Conservation (phyloP, 345 rosid species). For the Citrus sp. region DNA sequence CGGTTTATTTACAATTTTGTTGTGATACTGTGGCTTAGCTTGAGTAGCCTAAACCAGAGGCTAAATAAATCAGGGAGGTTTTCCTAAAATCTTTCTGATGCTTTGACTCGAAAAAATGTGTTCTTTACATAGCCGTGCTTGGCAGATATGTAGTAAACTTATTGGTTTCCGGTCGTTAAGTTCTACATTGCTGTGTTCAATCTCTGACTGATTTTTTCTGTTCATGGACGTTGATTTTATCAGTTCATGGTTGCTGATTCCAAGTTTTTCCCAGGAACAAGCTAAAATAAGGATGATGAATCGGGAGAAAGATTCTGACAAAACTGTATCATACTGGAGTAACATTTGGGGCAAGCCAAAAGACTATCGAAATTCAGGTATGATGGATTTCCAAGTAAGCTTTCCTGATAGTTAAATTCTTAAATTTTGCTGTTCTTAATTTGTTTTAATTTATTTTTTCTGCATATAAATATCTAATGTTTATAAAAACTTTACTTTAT, state of each 20-base stretch:
- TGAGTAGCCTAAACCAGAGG: neutral
- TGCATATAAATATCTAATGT: neutral
- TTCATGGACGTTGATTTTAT: neutral
- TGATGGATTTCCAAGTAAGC: neutral
- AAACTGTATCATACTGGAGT: slow-evolving; percentile 63
- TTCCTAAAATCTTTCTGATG: neutral
- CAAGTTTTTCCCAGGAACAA: slow-evolving; percentile 47
- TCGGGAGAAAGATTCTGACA: slow-evolving; percentile 42
- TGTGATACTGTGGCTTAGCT: neutral
- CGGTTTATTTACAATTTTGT: neutral
- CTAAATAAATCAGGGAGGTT: neutral
- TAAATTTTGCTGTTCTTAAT: neutral
- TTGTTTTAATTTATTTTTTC: neutral
- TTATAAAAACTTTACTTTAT: neutral
- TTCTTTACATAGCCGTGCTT: neutral
- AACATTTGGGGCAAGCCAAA: slow-evolving; percentile 61
- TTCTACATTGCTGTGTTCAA: neutral
- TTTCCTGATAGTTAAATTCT: neutral
- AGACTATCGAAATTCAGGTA: slow-evolving; percentile 63
- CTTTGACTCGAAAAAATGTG: neutral
- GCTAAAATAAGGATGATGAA: slow-evolving; percentile 72
- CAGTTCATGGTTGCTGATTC: neutral
- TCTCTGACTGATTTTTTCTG: neutral
- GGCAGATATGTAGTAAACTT: neutral
- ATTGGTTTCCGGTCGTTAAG: neutral